phyloP scores from a whole-genome alignment of 345 rosid species.

The Conringia planisiliqua region DNA sequence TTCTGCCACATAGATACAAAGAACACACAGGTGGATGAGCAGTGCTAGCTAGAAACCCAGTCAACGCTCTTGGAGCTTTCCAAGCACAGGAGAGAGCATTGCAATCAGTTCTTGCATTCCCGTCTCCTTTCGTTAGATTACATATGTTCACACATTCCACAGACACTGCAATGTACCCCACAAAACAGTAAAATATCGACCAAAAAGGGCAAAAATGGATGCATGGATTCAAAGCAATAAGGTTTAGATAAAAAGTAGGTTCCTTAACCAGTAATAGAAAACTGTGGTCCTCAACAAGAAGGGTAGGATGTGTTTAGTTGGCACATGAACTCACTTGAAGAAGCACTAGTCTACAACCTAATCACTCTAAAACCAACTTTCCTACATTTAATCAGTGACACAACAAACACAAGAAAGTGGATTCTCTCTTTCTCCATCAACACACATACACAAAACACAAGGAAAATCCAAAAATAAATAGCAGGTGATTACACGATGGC shows the following conservation, averaged over 20 bases:
- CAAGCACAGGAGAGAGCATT: slow-evolving; percentile 77
- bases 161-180: slow-evolving; percentile 52
- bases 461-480: not conserved
- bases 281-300: slow-evolving; percentile 17
- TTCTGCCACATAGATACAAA: slow-evolving; percentile 33
- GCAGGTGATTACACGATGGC: not conserved
- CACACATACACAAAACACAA: not conserved
- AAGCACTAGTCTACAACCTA: slow-evolving; percentile 1
- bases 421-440: not conserved
- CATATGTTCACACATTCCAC: slow-evolving; percentile 80
- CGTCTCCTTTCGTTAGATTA: slow-evolving; percentile 76
- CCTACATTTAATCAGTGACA: not conserved
- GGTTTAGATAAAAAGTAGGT: not conserved
- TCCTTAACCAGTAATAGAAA: not conserved
- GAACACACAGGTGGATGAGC: slow-evolving; percentile 56
- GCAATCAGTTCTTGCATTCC: slow-evolving; percentile 63
- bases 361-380: not conserved
- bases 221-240: not conserved
- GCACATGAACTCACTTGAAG: slow-evolving; percentile 9
- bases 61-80: slow-evolving; percentile 85
- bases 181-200: not conserved
- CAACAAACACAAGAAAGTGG: not conserved
- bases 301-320: slow-evolving; percentile 20
- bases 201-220: not conserved
- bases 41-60: slow-evolving; percentile 86